These are phyloP conservation scores for Cryptosporidium baileyi DNA, from an alignment of 169 alveolate genomes.

Conservation along the genomic window DNA sequence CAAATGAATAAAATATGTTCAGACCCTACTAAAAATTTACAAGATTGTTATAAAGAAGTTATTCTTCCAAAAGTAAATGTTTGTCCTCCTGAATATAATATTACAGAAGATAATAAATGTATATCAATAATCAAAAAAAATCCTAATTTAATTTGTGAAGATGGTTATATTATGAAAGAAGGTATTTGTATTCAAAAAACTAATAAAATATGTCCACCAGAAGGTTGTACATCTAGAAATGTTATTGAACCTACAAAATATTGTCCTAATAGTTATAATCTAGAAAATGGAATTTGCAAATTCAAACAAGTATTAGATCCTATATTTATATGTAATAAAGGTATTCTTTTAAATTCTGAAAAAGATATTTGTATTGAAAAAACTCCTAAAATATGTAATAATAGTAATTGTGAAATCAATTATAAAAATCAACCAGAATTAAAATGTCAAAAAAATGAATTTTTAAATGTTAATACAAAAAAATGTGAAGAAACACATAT, in stretches of 20 bases:
- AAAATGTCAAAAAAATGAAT: slow-evolving; percentile 8
- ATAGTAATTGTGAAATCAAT: background rate
- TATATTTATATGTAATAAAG: background rate
- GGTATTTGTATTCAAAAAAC: slow-evolving; percentile 41
- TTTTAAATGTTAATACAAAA: background rate
- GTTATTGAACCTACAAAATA: background rate
- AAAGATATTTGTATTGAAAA: slow-evolving; percentile 22
- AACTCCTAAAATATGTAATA: background rate
- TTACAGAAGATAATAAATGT: slow-evolving; percentile 42
- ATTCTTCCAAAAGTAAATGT: background rate
- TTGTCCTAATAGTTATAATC: slow-evolving; percentile 30
- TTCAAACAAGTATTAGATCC: slow-evolving; percentile 26
- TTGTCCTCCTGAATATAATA: slow-evolving; percentile 13
- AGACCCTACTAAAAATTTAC: background rate
- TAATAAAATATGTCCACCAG: slow-evolving; percentile 32
- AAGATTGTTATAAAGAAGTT: slow-evolving; percentile 9
- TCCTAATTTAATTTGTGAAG: slow-evolving; percentile 29
- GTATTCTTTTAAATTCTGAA: background rate
- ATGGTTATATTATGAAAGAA: slow-evolving; percentile 39
- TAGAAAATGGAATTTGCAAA: slow-evolving; percentile 6
- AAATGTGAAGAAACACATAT: background rate
- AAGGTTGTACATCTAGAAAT: slow-evolving; percentile 37
- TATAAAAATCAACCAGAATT: slow-evolving; percentile 1
- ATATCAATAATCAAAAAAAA: background rate
- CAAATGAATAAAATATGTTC: slow-evolving; percentile 47